Evolutionary conservation across 2,329 filamentous ascomycete species (phyloP).

Genomic region (Aspergillus sergii): DNA sequence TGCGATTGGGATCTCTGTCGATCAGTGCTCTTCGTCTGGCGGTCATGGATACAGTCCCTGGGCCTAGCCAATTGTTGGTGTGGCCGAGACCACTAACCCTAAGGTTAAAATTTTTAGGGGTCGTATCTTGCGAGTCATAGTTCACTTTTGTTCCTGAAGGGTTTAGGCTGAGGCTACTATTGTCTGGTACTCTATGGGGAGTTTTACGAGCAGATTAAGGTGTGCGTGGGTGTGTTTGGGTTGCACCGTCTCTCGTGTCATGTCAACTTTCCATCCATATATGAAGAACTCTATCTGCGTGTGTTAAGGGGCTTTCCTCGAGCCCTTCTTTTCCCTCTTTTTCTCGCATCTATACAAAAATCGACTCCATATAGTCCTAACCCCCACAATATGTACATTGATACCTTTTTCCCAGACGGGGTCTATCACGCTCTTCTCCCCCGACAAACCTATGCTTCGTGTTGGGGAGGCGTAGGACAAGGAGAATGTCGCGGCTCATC

Average conservation of each 20-base stretch:
- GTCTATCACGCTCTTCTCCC: neutral
- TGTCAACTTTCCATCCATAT: neutral
- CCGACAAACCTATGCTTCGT: neutral
- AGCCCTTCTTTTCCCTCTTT: neutral
- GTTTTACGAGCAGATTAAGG: neutral
- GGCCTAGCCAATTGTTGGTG: neutral
- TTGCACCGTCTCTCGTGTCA: neutral
- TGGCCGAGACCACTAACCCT: neutral
- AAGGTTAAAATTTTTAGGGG: neutral
- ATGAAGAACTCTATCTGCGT: neutral
- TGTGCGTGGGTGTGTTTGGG: neutral
- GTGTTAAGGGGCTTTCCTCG: neutral
- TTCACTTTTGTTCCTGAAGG: neutral
- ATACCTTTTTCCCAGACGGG: neutral
- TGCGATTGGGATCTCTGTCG: neutral
- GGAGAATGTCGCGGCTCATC: conserved; percentile 5
- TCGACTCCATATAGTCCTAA: neutral
- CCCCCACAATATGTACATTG: neutral
- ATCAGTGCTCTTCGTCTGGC: neutral
- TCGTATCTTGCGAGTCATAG: neutral
- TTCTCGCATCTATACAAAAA: neutral
- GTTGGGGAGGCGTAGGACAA: conserved; percentile 4
- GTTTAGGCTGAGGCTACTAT: neutral
- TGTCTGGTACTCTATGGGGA: neutral
- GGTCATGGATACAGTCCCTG: neutral